A percentile compares a stretch with the other conserved stretches of the same genome.
These are phyloP conservation scores for Colletotrichum abscissum DNA, from an alignment of 2,329 filamentous ascomycete species.

Conservation along the genomic window DNA sequence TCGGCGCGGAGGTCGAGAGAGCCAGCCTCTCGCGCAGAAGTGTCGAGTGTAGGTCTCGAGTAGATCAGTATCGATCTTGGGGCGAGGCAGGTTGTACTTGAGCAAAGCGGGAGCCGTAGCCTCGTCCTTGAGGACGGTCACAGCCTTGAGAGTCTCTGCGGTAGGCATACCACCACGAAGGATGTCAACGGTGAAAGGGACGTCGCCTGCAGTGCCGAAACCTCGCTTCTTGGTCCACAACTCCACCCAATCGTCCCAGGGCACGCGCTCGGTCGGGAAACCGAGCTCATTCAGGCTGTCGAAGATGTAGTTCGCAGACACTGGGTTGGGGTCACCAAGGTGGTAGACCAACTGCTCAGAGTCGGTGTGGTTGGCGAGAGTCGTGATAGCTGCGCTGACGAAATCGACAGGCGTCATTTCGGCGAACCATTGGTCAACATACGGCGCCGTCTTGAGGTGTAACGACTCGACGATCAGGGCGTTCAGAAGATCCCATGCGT, in stretches of 20 bases:
- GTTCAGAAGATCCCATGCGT: constrained; percentile 82
- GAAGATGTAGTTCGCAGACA: constrained; percentile 75
- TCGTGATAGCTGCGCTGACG: constrained; percentile 78
- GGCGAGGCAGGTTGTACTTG: constrained; percentile 66
- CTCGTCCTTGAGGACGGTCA: constrained; percentile 79
- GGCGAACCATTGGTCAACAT: constrained; percentile 79
- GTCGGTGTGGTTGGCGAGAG: constrained; percentile 73
- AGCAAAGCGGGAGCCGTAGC: constrained; percentile 71
- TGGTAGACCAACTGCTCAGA: constrained; percentile 76
- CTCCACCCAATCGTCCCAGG: constrained; percentile 79
- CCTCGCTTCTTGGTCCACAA: constrained; percentile 80
- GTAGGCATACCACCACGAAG: constrained; percentile 84
- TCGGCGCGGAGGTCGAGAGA: constrained; percentile 70
- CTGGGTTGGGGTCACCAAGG: constrained; percentile 77
- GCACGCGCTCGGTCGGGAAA: constrained; percentile 74
- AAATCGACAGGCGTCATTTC: constrained; percentile 91
- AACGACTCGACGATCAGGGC: constrained; percentile 83
- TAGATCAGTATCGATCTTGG: constrained; percentile 76
- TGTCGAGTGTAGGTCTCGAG: constrained; percentile 83
- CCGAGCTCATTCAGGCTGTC: constrained; percentile 73
- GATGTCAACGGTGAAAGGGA: constrained; percentile 82
- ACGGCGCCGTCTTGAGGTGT: constrained; percentile 75
- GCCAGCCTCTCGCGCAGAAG: constrained; percentile 84
- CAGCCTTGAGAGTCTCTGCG: constrained; percentile 75
- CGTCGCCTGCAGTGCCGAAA: constrained; percentile 72